Evolutionary conservation across 2,329 filamentous ascomycete species (phyloP), one percentile per base, ranked within the genome.

Genomic region (Ophidiomyces ophidiicola): DNA sequence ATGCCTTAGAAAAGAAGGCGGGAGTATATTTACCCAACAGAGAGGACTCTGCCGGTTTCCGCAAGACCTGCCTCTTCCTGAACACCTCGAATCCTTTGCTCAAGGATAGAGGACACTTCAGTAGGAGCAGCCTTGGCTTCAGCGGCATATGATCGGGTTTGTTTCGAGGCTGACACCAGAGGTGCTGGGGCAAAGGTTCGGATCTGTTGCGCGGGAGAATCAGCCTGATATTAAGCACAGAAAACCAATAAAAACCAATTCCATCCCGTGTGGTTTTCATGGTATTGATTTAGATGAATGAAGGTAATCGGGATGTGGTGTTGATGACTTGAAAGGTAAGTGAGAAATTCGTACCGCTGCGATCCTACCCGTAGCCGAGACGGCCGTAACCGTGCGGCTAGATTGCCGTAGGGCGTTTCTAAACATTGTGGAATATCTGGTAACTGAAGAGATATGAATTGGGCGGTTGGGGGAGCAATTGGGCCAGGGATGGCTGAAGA

Each of bases 81-180:
- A 55, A 96, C 85, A 75, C 90, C 90, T 65, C 90, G 84, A 63
- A 98, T 98, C 70, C 87, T 79, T 78, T 96, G 88, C 76, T 96
- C 90, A 64, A 98, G 83, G 69, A 98, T 96, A 57, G 88, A 94
- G 56, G 90, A 96, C 59, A 96, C 88, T 76, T 98, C 90, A 60
- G 88, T 98, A 57, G 90, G 90, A 46, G 86, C 69, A 59, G 90
- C 86, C 78, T 96, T 96, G 55, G 84, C 82, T 61, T 93, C 87
- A 69, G 80, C 71, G 64, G 85, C 88, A 71, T 94, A 96, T 68
- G 76, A 76, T 70, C 90, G 84, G 66, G 78, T 68, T 64, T 82
- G 78, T 64, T 80, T 72, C 54, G 76, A 69, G 56, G 71, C 68
- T 59, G 75, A 71, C 72, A 77, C 80, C 72, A 80, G 70, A 66